Evolutionary conservation across 2,329 filamentous ascomycete genomes (phyloP), one percentile per base, ranked within the genome.

Genomic region (Microthyrium microscopicum): DNA sequence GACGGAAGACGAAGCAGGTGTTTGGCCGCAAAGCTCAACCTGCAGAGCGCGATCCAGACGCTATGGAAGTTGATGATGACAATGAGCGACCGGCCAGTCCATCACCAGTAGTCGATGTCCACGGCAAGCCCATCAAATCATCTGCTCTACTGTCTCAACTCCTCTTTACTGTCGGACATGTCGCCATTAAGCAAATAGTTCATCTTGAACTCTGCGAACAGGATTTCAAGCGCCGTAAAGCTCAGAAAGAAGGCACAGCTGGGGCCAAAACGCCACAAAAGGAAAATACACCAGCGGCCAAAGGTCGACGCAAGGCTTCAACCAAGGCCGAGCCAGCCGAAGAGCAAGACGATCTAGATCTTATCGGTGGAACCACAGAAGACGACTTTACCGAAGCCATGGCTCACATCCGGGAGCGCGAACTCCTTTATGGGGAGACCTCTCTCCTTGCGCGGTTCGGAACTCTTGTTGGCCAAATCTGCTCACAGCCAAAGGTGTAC

Each of bases 181-280:
- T 95, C 30, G 89, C 89, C 11, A 89, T 98, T 51, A 98, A 98
- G 59, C 91, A 98, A 51, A 98, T 98, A 45, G 91, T 98, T 1
- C 89, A 98, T 52, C 70, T 98, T 8, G 89, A 98, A 47, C 66
- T 95, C n/a, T 93, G 85, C 52, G 89, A 98, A 51, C 73, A 89
- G 31, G 89, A 98, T 54, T 98, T 98, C 57, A 98, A 98, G 62
- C 79, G 87, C 34, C 72, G 87, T 43, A 98, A 98, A 62, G 77
- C 81, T 26, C 82, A 89, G 39, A 82, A 84, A 45, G 81, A 89
- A 49, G 85, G 83, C 60, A 66, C 60, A 38, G 58, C 57, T 33
- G 42, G 52, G n/a, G 43, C 49, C 3, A 34, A 39, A 30, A 24
- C 44, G 36, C 24, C 43, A 37, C 42, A 50, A 38, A 46, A 54